Base-by-base conservation (phyloP, 2,329 filamentous ascomycete species). In the Geosmithia putterillii region DNA sequence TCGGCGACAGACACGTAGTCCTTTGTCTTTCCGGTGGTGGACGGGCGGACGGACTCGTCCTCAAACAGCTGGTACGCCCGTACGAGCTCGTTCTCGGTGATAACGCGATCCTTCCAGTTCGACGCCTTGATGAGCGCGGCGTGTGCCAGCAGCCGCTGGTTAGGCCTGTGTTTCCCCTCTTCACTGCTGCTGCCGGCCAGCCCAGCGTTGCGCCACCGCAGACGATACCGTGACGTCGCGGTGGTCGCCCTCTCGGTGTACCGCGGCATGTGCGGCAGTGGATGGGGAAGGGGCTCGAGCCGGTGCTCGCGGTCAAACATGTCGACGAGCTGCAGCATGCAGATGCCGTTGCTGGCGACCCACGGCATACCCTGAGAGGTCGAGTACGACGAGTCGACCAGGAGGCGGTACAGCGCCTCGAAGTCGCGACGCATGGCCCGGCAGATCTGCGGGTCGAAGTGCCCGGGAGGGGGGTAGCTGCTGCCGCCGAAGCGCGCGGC, bases 41-140 rank as follows among this genome's bases (percentile, higher is more conserved):
- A 32, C 1, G 62, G 60, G 40, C 69, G 60, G 18, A 73, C 57
- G 7, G 67, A 69, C 7, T 76, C 70, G 42, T 77, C 73, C 53
- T 92, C 86, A 44, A 89, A 90, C 3, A 66, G 68, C 3, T 76
- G 69, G 52, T 88, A 92, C 1, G 79, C 76, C 42, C 70, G 65
- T 1, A 92, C 80, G 3, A 90, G 70, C 2, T 63, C 57, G 47
- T 74, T 76, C n/a, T 58, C 56, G 10, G 66, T 48, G 2, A 69
- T 47, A 0, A 7, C 32, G 14, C 61, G 55, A 1, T 61, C 60
- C 8, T 56, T 51, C 45, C 59, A 60, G 49, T 78, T 77, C 3
- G 69, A 70, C 1, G 74, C 72, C 39, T 60, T 65, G 42, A 71
- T 57, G 7, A 76, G 55, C 1, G 80, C 73, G 14, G 72, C 66